Base-by-base conservation (phyloP, 306 rosid genomes). In the Ceratonia siliqua region DNA sequence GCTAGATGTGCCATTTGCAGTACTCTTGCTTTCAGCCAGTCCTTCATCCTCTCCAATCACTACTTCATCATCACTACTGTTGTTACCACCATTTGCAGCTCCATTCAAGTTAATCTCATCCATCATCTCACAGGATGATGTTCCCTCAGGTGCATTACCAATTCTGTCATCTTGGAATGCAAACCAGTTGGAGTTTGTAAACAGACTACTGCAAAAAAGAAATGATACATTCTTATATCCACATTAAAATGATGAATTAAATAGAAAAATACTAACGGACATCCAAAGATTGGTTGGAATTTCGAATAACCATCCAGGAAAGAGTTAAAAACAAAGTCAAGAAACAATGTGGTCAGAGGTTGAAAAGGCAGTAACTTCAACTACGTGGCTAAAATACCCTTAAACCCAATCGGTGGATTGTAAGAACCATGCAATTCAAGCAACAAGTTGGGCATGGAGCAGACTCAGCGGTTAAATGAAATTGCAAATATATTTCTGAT, bases 161-260 rank as follows among this genome's bases (percentile, higher is more conserved):
- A 69, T 82, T 89, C 95, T 81, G 61, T 89, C 96, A 33, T 90
- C 96, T 94, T 94, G 96, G 90, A 90, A 94, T 0, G 97, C 93
- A 77, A 94, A 94, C 99, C 99, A 94, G 86, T 92, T 92, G 82
- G 98, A 94, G 78, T 94, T 92, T 9, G 97, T 94, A 80, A 92
- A 94, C 63, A 94, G 87, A 66, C 90, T 94, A 84, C 99, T 88
- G 93, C 87, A 84, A 25, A 28, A 61, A 71, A 73, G 41, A 83
- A 79, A 79, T 25, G 6, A 48, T 32, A 70, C 20, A 12, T 70
- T 8, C n/a, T 56, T 25, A 63, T 15, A 33, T 70, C 63, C 57
- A 38, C 53, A 33, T 57, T 64, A 35, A 73, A 43, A 67, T 62
- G 33, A 42, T 62, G 22, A 53, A 22, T 70, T 52, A 25, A 46